Conservation (phyloP, 306 rosid genomes). For the Nissolia schottii region DNA sequence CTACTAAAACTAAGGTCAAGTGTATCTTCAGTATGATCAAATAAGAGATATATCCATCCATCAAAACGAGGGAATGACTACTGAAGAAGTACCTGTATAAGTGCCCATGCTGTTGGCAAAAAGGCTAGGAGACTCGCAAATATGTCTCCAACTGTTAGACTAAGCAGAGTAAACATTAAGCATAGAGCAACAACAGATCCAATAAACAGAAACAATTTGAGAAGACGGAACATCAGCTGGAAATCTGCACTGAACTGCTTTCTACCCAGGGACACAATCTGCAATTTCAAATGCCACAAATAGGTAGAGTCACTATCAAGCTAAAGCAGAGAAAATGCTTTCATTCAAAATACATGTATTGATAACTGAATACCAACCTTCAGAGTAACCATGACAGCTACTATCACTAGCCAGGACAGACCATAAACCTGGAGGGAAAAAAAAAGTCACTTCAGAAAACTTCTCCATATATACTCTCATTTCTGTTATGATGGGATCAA, state of each 20-base stretch:
- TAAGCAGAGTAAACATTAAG: conserved; percentile 60
- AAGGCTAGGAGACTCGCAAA: conserved; percentile 82
- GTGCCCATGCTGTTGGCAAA: conserved; percentile 94
- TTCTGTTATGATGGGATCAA: not conserved
- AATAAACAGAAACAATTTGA: conserved; percentile 70
- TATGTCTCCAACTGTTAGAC: conserved; percentile 77
- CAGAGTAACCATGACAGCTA: conserved; percentile 73
- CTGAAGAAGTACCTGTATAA: conserved; percentile 55
- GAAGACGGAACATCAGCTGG: conserved; percentile 95
- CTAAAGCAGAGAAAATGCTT: not conserved
- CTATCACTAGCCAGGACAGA: conserved; percentile 92
- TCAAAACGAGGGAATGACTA: not conserved
- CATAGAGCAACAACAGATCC: conserved; percentile 53
- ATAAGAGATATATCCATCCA: conserved; percentile 10
- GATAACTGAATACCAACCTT: conserved; percentile 52
- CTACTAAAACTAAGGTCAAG: not conserved
- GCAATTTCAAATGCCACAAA: conserved; percentile 39
- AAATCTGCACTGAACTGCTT: conserved; percentile 91
- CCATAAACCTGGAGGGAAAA: conserved; percentile 70
- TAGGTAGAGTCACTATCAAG: conserved; percentile 14
- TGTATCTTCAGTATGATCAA: not conserved
- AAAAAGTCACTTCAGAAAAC: conserved; percentile 18
- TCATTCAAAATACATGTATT: conserved; percentile 3
- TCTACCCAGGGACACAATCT: conserved; percentile 92
- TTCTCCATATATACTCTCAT: not conserved